A percentile compares a stretch with the other conserved stretches of the same genome.
These are phyloP conservation scores for Pyrenochaeta sp. DNA, from an alignment of 2,329 filamentous ascomycete species.

Conservation along the genomic window DNA sequence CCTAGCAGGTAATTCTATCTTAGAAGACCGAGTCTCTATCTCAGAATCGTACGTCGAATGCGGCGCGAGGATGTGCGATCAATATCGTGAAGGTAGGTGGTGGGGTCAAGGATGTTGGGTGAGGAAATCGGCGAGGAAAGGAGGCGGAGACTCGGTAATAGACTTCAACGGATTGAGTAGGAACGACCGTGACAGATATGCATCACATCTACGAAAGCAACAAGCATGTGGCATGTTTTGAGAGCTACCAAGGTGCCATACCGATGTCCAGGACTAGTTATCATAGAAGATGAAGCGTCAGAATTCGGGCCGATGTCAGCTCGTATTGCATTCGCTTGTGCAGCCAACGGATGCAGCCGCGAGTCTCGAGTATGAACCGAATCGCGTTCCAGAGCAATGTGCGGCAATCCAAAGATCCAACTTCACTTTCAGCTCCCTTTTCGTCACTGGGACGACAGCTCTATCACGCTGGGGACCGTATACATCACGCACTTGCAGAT, in stretches of 20 bases:
- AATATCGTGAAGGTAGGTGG: background rate
- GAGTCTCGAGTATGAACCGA: background rate
- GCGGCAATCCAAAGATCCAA: background rate
- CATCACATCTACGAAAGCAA: background rate
- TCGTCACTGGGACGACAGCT: background rate
- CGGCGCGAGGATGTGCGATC: background rate
- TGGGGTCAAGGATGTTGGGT: constrained; percentile 1
- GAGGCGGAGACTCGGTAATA: constrained; percentile 2
- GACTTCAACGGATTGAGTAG: background rate
- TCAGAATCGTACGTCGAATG: background rate
- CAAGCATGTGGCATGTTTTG: background rate
- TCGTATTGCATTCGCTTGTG: background rate
- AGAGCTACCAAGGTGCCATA: background rate
- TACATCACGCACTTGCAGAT: background rate
- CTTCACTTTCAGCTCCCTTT: no score
- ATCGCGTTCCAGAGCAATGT: background rate
- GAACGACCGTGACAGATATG: background rate
- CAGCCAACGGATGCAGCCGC: background rate
- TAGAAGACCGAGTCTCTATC: background rate
- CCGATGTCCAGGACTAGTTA: background rate
- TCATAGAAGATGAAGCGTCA: background rate
- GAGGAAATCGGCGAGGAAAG: constrained; percentile 1
- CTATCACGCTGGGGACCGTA: background rate
- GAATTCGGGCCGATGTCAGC: background rate
- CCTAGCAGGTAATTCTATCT: constrained; percentile 1